Percentiles rank a stretch among this genome's conserved stretches.
Conservation (phyloP, 768 basidiomycete genomes). For the Roridomyces roridus region DNA sequence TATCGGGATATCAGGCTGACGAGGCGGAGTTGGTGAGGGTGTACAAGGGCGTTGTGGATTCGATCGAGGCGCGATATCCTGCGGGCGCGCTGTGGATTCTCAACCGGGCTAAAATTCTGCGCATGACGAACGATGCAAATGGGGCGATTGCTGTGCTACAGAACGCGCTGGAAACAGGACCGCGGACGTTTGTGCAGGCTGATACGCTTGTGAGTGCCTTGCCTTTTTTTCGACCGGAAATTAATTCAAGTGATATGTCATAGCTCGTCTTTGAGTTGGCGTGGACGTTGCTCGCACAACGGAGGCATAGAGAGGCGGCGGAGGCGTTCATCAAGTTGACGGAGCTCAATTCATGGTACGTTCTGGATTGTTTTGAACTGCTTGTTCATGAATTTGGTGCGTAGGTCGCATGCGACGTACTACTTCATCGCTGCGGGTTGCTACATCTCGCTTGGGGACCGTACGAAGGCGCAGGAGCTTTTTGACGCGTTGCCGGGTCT, state of each 20-base stretch:
- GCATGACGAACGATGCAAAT: constrained; percentile 71
- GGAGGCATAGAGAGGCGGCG: constrained; percentile 71
- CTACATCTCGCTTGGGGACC: constrained; percentile 60
- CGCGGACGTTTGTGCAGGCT: constrained; percentile 69
- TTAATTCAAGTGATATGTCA: not conserved
- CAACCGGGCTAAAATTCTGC: constrained; percentile 62
- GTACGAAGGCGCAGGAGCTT: constrained; percentile 62
- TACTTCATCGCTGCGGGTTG: constrained; percentile 82
- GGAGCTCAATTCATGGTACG: constrained; percentile 73
- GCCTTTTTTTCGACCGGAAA: not conserved
- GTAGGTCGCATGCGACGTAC: constrained; percentile 81
- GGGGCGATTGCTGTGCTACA: constrained; percentile 69
- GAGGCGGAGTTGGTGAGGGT: constrained; percentile 66
- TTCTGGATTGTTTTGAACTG: not conserved
- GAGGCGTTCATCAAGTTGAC: constrained; percentile 69
- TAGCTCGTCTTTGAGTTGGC: constrained; percentile 80
- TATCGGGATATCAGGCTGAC: constrained; percentile 80
- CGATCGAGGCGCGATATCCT: constrained; percentile 55
- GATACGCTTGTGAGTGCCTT: constrained; percentile 63
- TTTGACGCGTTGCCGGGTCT: constrained; percentile 66
- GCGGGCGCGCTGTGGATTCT: constrained; percentile 61
- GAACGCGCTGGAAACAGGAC: constrained; percentile 53
- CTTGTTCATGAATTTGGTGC: not conserved
- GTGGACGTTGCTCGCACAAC: constrained; percentile 72
- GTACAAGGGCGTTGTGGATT: constrained; percentile 69